Base-by-base conservation (phyloP, 2,329 filamentous ascomycete genomes). In the Pseudopyrenochaeta lycopersici region DNA sequence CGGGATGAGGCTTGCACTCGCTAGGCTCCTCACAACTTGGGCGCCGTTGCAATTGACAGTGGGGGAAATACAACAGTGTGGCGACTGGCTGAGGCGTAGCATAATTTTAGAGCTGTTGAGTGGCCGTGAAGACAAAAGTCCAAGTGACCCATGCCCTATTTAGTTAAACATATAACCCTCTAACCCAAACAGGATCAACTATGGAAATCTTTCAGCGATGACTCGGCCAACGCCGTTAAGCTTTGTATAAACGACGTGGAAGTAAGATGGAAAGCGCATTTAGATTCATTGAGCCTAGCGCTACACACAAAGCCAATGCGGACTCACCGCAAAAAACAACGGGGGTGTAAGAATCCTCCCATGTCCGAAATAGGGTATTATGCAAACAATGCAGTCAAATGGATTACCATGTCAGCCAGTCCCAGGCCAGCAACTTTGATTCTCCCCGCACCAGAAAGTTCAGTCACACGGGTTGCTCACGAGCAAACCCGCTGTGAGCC, bases 281-380 rank as follows among this genome's bases (percentile, higher is more conserved):
- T 29, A 36, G 21, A 18, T 43, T 20, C 12, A 35, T 20, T 27
- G 23, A 38, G 12, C 23, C 43, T 47, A 38, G 44, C 32, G 36
- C 49, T 41, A 40, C 31, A 20, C 11, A 41, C 42, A 41, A 33
- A 33, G 27, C 23, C 27, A 41, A 38, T 43, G 43, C 49, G 20
- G 36, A 11, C 41, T 46, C 49, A 52, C 49, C 49, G 49, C 49
- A 44, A 31, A 4, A 42, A n/a, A 15, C 31, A 36, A 39, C 43
- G 49, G 29, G 41, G 36, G 27, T 17, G 17, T 41, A 38, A 18
- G 14, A 44, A 46, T 46, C 42, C 46, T 51, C 29, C 14, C 33
- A 38, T 18, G n/a, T 32, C 42, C 49, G 41, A 48, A n/a, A 38
- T 30, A 36, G 54, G 46, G 46, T 60, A 55, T 58, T 52, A 54